Evolutionary conservation across 164 flowering plant species (phyloP).

Genomic region (Pachysandra terminalis): DNA sequence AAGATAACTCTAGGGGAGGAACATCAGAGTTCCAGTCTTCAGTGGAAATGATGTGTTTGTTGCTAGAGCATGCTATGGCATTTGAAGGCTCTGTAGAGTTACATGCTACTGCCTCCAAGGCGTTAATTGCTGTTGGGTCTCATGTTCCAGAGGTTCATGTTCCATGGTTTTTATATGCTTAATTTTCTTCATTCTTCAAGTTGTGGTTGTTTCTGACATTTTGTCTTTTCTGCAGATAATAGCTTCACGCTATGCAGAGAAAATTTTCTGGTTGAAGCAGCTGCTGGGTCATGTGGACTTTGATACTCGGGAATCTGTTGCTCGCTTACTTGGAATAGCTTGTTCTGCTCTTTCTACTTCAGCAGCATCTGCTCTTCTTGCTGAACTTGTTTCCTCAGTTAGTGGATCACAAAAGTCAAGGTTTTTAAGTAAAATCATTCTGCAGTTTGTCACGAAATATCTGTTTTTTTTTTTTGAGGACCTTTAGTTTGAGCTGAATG

Average conservation of each 20-base stretch:
- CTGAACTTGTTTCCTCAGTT: slow-evolving; percentile 49
- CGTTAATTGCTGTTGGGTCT: slow-evolving; percentile 62
- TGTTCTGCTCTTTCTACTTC: slow-evolving; percentile 65
- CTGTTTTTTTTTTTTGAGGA: not conserved
- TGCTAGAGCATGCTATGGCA: slow-evolving; percentile 92
- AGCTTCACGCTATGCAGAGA: slow-evolving; percentile 62
- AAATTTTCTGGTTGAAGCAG: slow-evolving; percentile 70
- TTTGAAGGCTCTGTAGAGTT: slow-evolving; percentile 89
- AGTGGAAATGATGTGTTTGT: slow-evolving; percentile 54
- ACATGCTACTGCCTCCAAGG: slow-evolving; percentile 84
- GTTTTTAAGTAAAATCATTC: slow-evolving; percentile 27
- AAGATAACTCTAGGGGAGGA: slow-evolving; percentile 21
- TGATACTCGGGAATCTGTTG: slow-evolving; percentile 86
- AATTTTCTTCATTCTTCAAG: not conserved
- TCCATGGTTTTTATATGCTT: not conserved
- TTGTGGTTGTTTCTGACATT: slow-evolving; percentile 14
- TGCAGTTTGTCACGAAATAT: not conserved
- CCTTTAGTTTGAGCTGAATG: not conserved
- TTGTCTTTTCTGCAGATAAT: slow-evolving; percentile 43
- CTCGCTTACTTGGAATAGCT: slow-evolving; percentile 86
- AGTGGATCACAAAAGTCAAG: slow-evolving; percentile 48
- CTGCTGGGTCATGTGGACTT: slow-evolving; percentile 68
- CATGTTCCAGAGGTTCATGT: slow-evolving; percentile 63
- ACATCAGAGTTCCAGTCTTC: slow-evolving; percentile 43
- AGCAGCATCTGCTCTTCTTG: slow-evolving; percentile 49